Evolutionary conservation across 257 asterid genomes (phyloP).

Genomic region (Mentha longifolia): DNA sequence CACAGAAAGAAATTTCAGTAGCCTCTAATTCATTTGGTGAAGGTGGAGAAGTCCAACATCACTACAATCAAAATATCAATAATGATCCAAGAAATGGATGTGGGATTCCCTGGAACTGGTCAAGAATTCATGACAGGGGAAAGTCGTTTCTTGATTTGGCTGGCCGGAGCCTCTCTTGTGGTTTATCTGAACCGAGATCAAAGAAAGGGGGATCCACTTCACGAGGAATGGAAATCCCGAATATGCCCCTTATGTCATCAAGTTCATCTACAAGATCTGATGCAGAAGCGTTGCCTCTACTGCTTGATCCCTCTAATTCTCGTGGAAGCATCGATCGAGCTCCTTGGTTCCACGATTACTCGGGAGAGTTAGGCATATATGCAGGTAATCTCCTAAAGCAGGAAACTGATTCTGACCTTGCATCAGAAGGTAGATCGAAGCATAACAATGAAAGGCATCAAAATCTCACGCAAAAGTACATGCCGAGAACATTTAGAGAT

Average conservation of each 20-base stretch:
- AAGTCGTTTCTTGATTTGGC: constrained; percentile 89
- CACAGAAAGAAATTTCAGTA: constrained; percentile 77
- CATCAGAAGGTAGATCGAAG: constrained; percentile 79
- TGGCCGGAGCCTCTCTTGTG: constrained; percentile 91
- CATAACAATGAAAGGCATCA: constrained; percentile 65
- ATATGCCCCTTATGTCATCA: constrained; percentile 62
- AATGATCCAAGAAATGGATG: constrained; percentile 76
- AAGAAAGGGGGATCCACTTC: constrained; percentile 45
- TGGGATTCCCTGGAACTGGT: constrained; percentile 97
- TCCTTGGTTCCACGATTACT: constrained; percentile 76
- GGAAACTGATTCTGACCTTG: constrained; percentile 74
- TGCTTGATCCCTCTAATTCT: constrained; percentile 75
- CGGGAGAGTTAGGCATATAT: constrained; percentile 86
- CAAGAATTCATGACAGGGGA: constrained; percentile 87
- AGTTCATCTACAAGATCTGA: constrained; percentile 73
- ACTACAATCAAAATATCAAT: constrained; percentile 44
- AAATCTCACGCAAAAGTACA: constrained; percentile 85
- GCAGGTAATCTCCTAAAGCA: constrained; percentile 79
- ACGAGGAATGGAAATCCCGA: constrained; percentile 41
- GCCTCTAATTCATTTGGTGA: constrained; percentile 82
- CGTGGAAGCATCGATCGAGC: constrained; percentile 72
- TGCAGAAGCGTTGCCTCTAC: constrained; percentile 83
- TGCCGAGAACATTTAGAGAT: constrained; percentile 81
- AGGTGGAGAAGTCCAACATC: constrained; percentile 53
- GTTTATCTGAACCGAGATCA: constrained; percentile 75